Evolutionary conservation across 495 filamentous ascomycete genomes (phyloP).

Genomic region (Cladorrhinum samala): DNA sequence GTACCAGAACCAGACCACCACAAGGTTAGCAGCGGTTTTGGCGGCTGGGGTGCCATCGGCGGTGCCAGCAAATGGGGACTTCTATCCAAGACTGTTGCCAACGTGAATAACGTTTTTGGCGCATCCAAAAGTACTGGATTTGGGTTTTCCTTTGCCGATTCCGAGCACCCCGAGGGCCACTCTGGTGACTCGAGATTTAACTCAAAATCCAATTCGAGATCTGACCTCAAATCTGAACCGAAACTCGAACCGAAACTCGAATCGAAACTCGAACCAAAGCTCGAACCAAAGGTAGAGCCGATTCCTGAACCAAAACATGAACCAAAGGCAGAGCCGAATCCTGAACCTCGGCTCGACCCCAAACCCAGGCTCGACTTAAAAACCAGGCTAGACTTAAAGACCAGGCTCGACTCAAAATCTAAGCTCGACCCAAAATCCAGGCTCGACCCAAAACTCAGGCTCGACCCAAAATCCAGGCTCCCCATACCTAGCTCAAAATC

Average conservation of each 20-base stretch:
- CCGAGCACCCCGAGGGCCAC: constrained; percentile 10
- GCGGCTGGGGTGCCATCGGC: constrained; percentile 31
- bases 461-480: too few species aligned
- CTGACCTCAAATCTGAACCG: constrained; percentile 2
- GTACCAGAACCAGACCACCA: background rate
- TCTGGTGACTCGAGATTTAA: background rate
- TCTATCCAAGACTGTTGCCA: constrained; percentile 16
- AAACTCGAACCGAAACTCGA: constrained; percentile 1
- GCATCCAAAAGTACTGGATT: background rate
- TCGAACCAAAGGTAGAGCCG: background rate
- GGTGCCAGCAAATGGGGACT: constrained; percentile 22
- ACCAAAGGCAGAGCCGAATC: too few species aligned
- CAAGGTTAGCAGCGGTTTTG: constrained; percentile 15
- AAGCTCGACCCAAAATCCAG: too few species aligned
- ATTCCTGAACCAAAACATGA: too few species aligned
- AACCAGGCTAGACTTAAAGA: too few species aligned
- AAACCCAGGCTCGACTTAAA: too few species aligned
- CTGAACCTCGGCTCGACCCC: too few species aligned
- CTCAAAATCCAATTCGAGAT: background rate
- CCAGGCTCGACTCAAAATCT: too few species aligned
- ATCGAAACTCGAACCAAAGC: background rate
- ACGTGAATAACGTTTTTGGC: background rate
- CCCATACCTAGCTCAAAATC: too few species aligned
- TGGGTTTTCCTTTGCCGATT: constrained; percentile 15
- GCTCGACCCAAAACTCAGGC: too few species aligned